Conservation (phyloP, 495 filamentous ascomycete species). For the Aspergillus heteromorphus region DNA sequence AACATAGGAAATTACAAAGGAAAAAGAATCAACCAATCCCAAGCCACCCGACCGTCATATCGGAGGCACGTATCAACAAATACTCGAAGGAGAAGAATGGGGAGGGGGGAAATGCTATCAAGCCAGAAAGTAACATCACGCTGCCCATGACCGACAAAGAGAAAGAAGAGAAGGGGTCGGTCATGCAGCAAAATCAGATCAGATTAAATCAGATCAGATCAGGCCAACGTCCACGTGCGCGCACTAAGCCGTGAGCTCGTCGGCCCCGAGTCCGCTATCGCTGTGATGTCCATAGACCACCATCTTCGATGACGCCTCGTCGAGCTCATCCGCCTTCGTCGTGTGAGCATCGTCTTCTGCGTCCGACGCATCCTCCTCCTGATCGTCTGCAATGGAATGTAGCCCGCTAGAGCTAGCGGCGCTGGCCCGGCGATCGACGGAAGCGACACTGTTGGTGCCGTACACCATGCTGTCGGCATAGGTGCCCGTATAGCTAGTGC, state of each 20-base stretch:
- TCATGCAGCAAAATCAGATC: neutral
- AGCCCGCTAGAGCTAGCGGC: conserved; percentile 39
- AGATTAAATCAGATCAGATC: no score
- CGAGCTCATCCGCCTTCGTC: conserved; percentile 14
- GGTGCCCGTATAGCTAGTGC: conserved; percentile 47
- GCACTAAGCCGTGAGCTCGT: conserved; percentile 25
- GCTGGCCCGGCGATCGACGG: conserved; percentile 45
- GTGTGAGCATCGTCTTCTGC: conserved; percentile 16
- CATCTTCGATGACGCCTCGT: conserved; percentile 30
- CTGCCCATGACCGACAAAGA: neutral
- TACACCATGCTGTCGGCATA: conserved; percentile 46
- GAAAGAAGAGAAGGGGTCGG: conserved; percentile 11
- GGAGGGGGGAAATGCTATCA: neutral
- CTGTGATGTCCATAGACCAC: conserved; percentile 34
- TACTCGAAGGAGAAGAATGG: no score
- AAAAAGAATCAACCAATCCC: conserved; percentile 6
- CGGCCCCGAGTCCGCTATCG: conserved; percentile 43
- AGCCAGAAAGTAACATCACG: neutral
- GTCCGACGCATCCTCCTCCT: conserved; percentile 7
- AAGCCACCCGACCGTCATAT: conserved; percentile 6
- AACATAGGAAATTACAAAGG: conserved; percentile 20
- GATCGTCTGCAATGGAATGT: conserved; percentile 8
- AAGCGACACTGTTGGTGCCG: conserved; percentile 44
- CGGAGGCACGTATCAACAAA: conserved; percentile 11
- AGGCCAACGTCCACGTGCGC: neutral